Conservation (phyloP, 1,139 yeast species). For the Geotrichum fermentans region DNA sequence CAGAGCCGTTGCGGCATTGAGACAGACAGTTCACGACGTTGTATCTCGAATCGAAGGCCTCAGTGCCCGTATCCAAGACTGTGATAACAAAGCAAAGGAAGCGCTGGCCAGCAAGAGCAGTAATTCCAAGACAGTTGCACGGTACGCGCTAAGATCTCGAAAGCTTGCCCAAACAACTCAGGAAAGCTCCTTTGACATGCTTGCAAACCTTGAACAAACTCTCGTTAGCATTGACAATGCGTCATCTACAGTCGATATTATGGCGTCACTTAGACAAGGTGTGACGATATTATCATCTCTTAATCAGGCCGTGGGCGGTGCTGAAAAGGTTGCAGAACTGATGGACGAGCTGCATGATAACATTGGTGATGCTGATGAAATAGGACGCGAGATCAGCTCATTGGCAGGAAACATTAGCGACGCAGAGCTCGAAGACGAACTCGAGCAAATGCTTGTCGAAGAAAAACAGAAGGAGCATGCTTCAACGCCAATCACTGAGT, state of each 20-base stretch:
- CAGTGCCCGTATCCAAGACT: conserved; percentile 25
- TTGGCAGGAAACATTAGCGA: conserved; percentile 26
- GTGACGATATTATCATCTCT: conserved; percentile 32
- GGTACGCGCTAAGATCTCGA: conserved; percentile 31
- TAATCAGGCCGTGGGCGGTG: conserved; percentile 35
- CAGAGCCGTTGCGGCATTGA: conserved; percentile 32
- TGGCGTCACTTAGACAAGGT: conserved; percentile 34
- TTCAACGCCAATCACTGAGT: not conserved
- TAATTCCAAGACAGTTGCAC: conserved; percentile 30
- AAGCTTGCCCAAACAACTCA: conserved; percentile 31
- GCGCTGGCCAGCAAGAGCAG: conserved; percentile 27
- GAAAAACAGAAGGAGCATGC: conserved; percentile 18
- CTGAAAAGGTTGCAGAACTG: conserved; percentile 37
- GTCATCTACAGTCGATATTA: conserved; percentile 27
- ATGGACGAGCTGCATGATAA: conserved; percentile 37
- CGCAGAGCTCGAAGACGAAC: conserved; percentile 34
- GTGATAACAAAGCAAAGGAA: conserved; percentile 27
- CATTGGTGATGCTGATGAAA: conserved; percentile 34
- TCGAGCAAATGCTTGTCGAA: conserved; percentile 24
- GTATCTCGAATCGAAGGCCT: conserved; percentile 29
- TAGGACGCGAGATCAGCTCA: conserved; percentile 31
- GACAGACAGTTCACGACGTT: conserved; percentile 30
- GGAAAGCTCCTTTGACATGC: conserved; percentile 30
- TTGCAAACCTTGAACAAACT: conserved; percentile 35
- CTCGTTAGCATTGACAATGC: conserved; percentile 33